Evolutionary conservation across 768 basidiomycete species (phyloP), one percentile per base, ranked within the genome.

Genomic region (Termitomyces sp.): DNA sequence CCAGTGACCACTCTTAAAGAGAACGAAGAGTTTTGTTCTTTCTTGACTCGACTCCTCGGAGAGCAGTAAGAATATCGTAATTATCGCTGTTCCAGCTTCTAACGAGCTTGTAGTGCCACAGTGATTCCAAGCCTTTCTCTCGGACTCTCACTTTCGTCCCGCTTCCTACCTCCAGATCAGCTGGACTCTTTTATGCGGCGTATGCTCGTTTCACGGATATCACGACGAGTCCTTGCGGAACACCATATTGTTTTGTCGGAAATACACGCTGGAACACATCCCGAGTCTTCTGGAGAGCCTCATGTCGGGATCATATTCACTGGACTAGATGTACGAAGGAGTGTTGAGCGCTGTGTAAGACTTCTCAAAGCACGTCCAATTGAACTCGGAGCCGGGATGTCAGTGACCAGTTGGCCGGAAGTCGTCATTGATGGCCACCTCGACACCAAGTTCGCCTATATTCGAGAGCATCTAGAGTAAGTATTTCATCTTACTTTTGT

Each of bases 141-240:
- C 5, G 91, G 93, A 5, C 74, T 94, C 32, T 91, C 92, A 22
- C 76, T 93, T n/a, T 84, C 90, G 0, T 93, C 92, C 15, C 86
- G 84, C 1, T 82, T 86, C 65, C 79, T 95, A 8, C 75, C 82
- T 0, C 86, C 93, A 0, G 90, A 93, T 56, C 77, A 81, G 40
- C 77, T 95, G 12, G 92, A 94, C 67, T 78, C 88, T 2, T 92
- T 93, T 68, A 91, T 93, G 87, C 81, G 85, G 22, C 83, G 92
- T 22, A 96, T 96, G 93, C 79, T 96, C 10, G 81, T 92, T 47
- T 94, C 93, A 2, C 81, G 93, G 51, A 93, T 94, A 67, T 93
- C 92, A 12, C 80, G 93, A 21, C 84, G 93, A 32, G 93, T 96
- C 32, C 78, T 96, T 22, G 89, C 84, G 4, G 90, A 94, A 65